phyloP scores from a whole-genome alignment of 1,284 basidiomycete genomes.

The Tilletia walkeri region DNA sequence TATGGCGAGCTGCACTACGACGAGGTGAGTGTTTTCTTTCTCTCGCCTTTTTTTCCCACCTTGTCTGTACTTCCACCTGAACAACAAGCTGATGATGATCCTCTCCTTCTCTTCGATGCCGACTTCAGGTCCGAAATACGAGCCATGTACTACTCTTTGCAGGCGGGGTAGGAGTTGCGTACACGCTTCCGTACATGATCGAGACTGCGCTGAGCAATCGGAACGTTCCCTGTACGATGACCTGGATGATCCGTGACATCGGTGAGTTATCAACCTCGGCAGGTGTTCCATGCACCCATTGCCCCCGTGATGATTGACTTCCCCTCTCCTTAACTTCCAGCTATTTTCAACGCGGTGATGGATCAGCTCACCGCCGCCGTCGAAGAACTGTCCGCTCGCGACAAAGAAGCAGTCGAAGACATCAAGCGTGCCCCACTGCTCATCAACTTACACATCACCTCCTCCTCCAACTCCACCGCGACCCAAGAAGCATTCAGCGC shows the following conservation, averaged over 20 bases:
- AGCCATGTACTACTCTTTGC: conserved; percentile 28
- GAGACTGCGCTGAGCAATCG: not conserved
- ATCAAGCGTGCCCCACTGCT: not conserved
- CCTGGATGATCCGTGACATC: conserved; percentile 33
- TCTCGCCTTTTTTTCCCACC: not conserved
- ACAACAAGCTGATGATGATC: too few species aligned
- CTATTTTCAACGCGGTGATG: not conserved
- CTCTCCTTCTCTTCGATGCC: too few species aligned
- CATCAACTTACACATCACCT: not conserved
- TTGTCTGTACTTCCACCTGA: too few species aligned
- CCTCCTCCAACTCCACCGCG: not conserved
- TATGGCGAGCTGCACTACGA: conserved; percentile 25
- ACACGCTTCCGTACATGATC: conserved; percentile 31
- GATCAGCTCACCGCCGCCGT: not conserved
- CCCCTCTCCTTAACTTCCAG: not conserved
- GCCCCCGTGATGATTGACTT: not conserved
- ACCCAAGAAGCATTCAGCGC: not conserved
- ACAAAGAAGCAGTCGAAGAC: not conserved
- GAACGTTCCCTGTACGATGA: conserved; percentile 28
- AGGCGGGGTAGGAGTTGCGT: conserved; percentile 41
- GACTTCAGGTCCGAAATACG: not conserved
- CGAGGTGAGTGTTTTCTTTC: conserved; percentile 26
- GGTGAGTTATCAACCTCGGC: conserved; percentile 28
- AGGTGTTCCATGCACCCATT: too few species aligned
- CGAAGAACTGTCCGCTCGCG: not conserved